These are phyloP conservation scores for Begonia peltatifolia DNA, from an alignment of 306 rosid species.

Conservation along the genomic window DNA sequence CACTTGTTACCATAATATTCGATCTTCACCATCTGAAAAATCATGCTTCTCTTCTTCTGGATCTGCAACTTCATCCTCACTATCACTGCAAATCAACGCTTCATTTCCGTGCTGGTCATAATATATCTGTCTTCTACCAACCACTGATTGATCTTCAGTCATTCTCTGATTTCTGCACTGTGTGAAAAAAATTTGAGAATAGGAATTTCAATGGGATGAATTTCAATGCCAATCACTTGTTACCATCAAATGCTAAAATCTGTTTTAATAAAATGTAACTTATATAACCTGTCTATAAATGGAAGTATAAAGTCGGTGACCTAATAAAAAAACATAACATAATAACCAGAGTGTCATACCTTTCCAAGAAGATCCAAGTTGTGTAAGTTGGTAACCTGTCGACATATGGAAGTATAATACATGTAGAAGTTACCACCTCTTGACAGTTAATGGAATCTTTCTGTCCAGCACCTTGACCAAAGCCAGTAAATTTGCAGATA, in stretches of 20 bases:
- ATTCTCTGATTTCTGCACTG: constrained; percentile 95
- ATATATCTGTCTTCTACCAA: constrained; percentile 89
- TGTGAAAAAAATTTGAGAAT: constrained; percentile 36
- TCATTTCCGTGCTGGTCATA: constrained; percentile 83
- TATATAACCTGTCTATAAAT: constrained; percentile 42
- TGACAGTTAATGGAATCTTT: constrained; percentile 32
- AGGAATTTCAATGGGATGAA: too few species aligned
- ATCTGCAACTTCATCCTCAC: constrained; percentile 80
- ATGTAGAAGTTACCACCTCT: constrained; percentile 33
- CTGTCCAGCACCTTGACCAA: constrained; percentile 46
- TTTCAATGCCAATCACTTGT: too few species aligned
- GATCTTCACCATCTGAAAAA: constrained; percentile 73
- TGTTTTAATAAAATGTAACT: constrained; percentile 25
- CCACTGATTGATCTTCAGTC: constrained; percentile 96
- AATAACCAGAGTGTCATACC: constrained; percentile 22
- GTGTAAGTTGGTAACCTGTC: constrained; percentile 72
- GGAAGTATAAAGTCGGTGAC: constrained; percentile 31
- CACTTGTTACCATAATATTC: constrained; percentile 46
- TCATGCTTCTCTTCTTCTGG: constrained; percentile 73
- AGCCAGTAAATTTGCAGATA: constrained; percentile 39
- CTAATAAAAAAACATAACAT: too few species aligned
- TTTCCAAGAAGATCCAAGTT: constrained; percentile 88
- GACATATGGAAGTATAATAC: constrained; percentile 44
- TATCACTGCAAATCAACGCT: constrained; percentile 88
- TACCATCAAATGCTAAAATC: too few species aligned